Evolutionary conservation across 1,284 basidiomycete genomes (phyloP).

Genomic region (Cutaneotrichosporon sp.): DNA sequence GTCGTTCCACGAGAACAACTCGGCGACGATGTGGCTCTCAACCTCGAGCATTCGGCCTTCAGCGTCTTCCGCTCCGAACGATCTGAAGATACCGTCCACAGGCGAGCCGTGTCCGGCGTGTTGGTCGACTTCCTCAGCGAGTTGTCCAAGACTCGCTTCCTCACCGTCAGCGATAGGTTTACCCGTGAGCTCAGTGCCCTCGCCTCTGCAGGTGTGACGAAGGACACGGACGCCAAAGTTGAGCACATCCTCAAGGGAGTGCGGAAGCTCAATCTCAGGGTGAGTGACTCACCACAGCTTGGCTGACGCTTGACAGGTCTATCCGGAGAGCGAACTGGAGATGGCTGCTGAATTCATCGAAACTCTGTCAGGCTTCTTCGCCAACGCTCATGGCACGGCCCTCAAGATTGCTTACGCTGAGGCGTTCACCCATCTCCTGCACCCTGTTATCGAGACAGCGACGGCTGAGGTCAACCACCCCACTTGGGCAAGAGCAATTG

Average conservation of each 20-base stretch:
- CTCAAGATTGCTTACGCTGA: conserved; percentile 87
- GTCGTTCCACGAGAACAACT: conserved; percentile 71
- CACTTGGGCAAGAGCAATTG: conserved; percentile 87
- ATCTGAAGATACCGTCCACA: conserved; percentile 61
- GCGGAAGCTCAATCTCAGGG: conserved; percentile 77
- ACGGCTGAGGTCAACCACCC: conserved; percentile 97
- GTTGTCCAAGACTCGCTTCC: conserved; percentile 77
- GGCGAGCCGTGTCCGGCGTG: conserved; percentile 74
- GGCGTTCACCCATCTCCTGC: conserved; percentile 73
- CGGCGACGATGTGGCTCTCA: conserved; percentile 72
- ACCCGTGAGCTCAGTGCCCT: conserved; percentile 76
- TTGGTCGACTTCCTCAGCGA: conserved; percentile 78
- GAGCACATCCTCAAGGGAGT: conserved; percentile 80
- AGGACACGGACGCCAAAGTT: conserved; percentile 75
- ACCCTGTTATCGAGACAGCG: conserved; percentile 90
- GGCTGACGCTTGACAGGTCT: conserved; percentile 63
- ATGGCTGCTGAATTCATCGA: conserved; percentile 91
- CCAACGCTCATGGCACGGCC: conserved; percentile 77
- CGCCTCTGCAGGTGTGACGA: conserved; percentile 63
- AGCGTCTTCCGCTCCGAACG: conserved; percentile 79
- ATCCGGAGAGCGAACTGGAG: conserved; percentile 90
- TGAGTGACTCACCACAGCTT: conserved; percentile 43
- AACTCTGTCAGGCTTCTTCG: conserved; percentile 76
- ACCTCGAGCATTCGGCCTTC: conserved; percentile 80
- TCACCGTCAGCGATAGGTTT: conserved; percentile 84